Base-by-base conservation (phyloP, 495 filamentous ascomycete genomes). In the Cercophora samala region DNA sequence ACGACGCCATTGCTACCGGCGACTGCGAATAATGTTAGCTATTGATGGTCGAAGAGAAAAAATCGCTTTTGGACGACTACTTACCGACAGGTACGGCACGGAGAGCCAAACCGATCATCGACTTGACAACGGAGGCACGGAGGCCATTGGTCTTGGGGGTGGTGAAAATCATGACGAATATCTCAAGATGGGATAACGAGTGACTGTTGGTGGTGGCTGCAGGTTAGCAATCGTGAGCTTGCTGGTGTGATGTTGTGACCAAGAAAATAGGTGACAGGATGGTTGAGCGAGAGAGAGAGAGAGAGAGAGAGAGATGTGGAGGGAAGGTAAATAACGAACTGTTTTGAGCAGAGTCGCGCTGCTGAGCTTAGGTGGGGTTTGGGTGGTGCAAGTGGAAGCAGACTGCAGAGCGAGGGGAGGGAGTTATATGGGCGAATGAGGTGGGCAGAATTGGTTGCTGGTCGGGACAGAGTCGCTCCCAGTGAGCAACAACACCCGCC, bases 141-240 rank as follows among this genome's bases (percentile, higher is more conserved):
- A 17, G 22, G 58, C 58, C 24, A 5, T 15, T 60, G 19, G 17
- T 6, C 6, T 60, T 60, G 17, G 1, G 21, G 58, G 19, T 25
- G n/a, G 25, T 62, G 26, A 17, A 62, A n/a, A 37, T 62, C 60
- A 62, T 62, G 25, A 37, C 19, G 60, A 62, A 37, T 62, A 62
- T 60, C 29, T 62, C 26, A 42, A 37, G 60, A 46, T 21, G 26
- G 13, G 6, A 5, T 60, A 22, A 60, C 24, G 58, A 25, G 58
- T 60, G 58, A 32, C 58, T 60, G 58, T 60, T 58, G 5, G 26
- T 21, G 24, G 26, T 23, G 58, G 23, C 29, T 60, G 23, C 23
- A 29, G 56, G 58, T 60, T 60, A 60, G 21, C 18, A 26, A 60
- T 13, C 17, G 58, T 60, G 58, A 29, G 11, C 11, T 19, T 1